A percentile compares a stretch with the other conserved stretches of the same genome.
phyloP scores from a whole-genome alignment of 257 asterid species.

The Scutellaria baicalensis region DNA sequence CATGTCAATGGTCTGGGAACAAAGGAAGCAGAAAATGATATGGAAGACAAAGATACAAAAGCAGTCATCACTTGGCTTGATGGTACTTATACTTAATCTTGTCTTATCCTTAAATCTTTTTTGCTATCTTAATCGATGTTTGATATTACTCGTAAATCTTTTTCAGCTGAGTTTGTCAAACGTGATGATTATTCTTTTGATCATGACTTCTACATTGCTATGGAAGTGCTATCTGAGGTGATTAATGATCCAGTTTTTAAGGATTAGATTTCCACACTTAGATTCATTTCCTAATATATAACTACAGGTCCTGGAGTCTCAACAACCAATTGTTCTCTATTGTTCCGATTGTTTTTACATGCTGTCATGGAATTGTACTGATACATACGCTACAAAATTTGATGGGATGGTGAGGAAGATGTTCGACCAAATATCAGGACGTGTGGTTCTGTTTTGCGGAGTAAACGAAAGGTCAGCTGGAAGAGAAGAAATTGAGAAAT shows the following conservation, averaged over 20 bases:
- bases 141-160: neutral
- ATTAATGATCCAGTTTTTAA: conserved; percentile 1
- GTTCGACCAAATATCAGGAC: conserved; percentile 52
- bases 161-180: conserved; percentile 46
- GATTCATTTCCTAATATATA: too few relatives aligned
- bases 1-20: too few relatives aligned
- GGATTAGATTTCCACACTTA: too few relatives aligned
- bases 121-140: too few relatives aligned
- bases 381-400: too few relatives aligned
- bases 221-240: conserved; percentile 68
- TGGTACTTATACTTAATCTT: too few relatives aligned
- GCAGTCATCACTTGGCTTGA: too few relatives aligned
- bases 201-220: conserved; percentile 55
- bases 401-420: too few relatives aligned
- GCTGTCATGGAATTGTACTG: too few relatives aligned
- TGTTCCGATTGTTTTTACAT: conserved; percentile 68
- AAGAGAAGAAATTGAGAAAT: conserved; percentile 56
- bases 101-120: too few relatives aligned
- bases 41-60: too few relatives aligned
- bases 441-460: conserved; percentile 59
- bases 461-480: conserved; percentile 53
- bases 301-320: conserved; percentile 39
- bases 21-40: too few relatives aligned
- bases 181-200: conserved; percentile 46
- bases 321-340: conserved; percentile 63